Evolutionary conservation across 202 grass and related monocot species (phyloP).

Genomic region (Setaria viridis): DNA sequence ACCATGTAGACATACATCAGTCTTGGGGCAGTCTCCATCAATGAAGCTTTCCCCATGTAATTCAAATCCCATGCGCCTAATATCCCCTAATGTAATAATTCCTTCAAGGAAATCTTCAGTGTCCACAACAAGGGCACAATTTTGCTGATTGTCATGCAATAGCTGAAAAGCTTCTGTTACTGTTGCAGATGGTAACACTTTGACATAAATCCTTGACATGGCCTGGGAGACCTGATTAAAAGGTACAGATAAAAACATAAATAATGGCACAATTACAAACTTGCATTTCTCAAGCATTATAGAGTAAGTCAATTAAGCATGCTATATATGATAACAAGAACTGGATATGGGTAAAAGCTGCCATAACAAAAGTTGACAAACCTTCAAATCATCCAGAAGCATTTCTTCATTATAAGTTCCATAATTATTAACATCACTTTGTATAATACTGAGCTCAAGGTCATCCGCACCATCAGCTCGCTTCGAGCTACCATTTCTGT

Average conservation of each 20-base stretch:
- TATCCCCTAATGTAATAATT: constrained; percentile 90
- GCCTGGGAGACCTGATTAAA: constrained; percentile 78
- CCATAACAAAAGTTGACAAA: constrained; percentile 43
- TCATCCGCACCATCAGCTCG: constrained; percentile 50
- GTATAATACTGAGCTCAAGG: constrained; percentile 71
- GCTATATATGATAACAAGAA: constrained; percentile 17
- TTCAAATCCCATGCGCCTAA: constrained; percentile 71
- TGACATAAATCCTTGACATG: constrained; percentile 86
- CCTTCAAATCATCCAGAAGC: constrained; percentile 98
- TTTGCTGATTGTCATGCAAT: constrained; percentile 78
- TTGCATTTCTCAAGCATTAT: not conserved
- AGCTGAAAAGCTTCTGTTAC: constrained; percentile 68
- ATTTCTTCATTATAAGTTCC: constrained; percentile 67
- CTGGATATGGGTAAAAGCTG: not conserved
- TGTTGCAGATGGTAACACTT: constrained; percentile 63
- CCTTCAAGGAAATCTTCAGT: constrained; percentile 91
- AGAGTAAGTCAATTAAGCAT: constrained; percentile 9
- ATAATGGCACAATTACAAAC: not conserved
- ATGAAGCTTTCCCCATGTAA: constrained; percentile 42
- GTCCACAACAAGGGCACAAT: constrained; percentile 78
- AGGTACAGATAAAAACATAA: constrained; percentile 43
- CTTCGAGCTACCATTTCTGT: constrained; percentile 55
- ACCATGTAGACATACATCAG: constrained; percentile 64
- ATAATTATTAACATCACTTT: constrained; percentile 56
- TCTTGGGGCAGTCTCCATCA: constrained; percentile 38